Evolutionary conservation across 495 filamentous ascomycete species (phyloP), one percentile per base, ranked within the genome.

Genomic region (Cercophora samala): DNA sequence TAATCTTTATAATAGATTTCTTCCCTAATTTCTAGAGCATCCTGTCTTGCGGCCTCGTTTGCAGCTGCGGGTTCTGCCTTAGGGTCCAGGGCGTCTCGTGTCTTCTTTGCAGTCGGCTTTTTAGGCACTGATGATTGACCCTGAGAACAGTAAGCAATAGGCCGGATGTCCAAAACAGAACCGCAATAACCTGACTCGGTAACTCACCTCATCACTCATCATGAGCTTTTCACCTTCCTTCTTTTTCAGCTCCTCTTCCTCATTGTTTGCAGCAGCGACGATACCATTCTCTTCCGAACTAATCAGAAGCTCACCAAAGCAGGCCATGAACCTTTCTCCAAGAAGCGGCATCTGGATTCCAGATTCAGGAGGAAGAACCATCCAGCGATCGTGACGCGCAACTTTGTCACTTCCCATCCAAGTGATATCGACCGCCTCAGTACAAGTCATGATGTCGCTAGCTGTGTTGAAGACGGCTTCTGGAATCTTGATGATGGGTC

Each of bases 381-480:
- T 2, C 54, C 54, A 58, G 6, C n/a, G 19, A 21, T 58, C 54
- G 3, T 21, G 8, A 24, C 54, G 54, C 18, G 19, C 23, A 22
- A 58, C 54, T 18, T 58, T 21, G 18, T 58, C 54, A 58, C 19
- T 24, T 58, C 54, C 54, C 54, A 58, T 58, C 54, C 54, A 58
- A 2, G 19, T 58, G 54, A 58, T 24, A 2, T 58, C 15, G 6
- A 58, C 54, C 3, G 54, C 54, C 18, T 58, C 54, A 8, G 19
- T 58, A 58, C 54, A 58, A 18, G 23, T 21, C 19, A 58, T 58
- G 23, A 22, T 24, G 19, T 19, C n/a, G 9, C 54, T 18, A n/a
- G 54, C 19, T 58, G 54, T 58, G 19, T 24, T 21, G n/a, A 58
- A 58, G 18, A 58, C 3, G 13, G 19, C 21, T 13, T 58, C 54